Evolutionary conservation across 2,329 filamentous ascomycete genomes (phyloP).

Genomic region (Colletotrichum sp.): DNA sequence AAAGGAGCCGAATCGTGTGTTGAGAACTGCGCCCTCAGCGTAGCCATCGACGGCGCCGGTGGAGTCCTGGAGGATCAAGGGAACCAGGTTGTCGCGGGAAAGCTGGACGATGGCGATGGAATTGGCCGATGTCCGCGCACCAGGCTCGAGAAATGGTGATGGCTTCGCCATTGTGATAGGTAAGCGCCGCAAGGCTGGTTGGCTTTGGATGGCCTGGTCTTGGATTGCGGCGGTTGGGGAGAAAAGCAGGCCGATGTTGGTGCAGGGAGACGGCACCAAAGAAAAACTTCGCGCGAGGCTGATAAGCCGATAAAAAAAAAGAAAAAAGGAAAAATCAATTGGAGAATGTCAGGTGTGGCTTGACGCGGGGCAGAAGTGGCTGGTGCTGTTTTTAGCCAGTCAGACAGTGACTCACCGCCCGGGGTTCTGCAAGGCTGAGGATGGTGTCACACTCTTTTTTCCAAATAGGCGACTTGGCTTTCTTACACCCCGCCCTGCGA

Average conservation of each 20-base stretch:
- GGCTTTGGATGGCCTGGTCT: not conserved
- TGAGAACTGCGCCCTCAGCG: slow-evolving; percentile 78
- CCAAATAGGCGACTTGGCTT: slow-evolving; percentile 2
- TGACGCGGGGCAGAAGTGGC: slow-evolving; percentile 14
- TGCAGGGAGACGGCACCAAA: not conserved
- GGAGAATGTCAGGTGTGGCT: not conserved
- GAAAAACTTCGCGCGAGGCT: slow-evolving; percentile 14
- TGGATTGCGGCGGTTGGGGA: not conserved
- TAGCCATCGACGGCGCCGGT: slow-evolving; percentile 73
- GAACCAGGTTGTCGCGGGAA: slow-evolving; percentile 83
- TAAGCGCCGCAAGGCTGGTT: not conserved
- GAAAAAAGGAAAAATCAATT: not conserved
- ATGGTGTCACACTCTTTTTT: slow-evolving; percentile 12
- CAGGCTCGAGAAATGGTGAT: slow-evolving; percentile 83
- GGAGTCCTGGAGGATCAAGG: slow-evolving; percentile 70
- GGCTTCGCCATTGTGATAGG: slow-evolving; percentile 37
- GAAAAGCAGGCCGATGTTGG: not conserved
- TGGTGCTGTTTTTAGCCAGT: rapidly evolving
- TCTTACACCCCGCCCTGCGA: not conserved
- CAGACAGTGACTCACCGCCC: not conserved
- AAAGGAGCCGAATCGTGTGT: slow-evolving; percentile 93
- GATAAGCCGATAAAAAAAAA: not conserved
- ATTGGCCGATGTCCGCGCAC: slow-evolving; percentile 64
- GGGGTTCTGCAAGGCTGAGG: slow-evolving; percentile 12
- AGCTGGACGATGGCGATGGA: slow-evolving; percentile 85